Conservation (phyloP, 345 rosid genomes). For the Eucalyptus regnans region DNA sequence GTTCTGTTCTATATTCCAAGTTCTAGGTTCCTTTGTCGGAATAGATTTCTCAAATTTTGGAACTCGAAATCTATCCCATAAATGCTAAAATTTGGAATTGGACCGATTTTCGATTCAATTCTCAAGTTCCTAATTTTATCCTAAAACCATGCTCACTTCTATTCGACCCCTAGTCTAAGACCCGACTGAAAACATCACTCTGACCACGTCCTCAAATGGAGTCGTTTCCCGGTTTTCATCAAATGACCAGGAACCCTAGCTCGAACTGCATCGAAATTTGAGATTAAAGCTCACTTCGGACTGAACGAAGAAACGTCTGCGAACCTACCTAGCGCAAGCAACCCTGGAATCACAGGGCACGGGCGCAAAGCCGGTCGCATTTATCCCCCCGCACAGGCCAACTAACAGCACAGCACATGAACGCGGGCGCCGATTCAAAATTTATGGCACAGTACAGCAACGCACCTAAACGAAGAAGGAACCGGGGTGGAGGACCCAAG, state of each 20-base stretch:
- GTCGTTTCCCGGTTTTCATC: neutral
- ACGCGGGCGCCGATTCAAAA: neutral
- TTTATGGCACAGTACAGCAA: neutral
- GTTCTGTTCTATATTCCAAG: too few species aligned
- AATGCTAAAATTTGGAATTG: too few species aligned
- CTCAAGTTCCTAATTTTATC: too few species aligned
- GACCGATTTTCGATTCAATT: too few species aligned
- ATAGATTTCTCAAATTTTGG: too few species aligned
- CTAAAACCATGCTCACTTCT: too few species aligned
- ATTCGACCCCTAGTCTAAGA: neutral
- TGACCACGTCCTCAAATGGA: neutral
- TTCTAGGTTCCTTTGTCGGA: fast-evolving
- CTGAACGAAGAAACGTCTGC: neutral
- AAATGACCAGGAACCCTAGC: neutral
- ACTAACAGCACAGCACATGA: neutral
- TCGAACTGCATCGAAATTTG: neutral
- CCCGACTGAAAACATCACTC: fast-evolving
- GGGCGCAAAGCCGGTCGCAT: neutral
- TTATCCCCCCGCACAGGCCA: neutral
- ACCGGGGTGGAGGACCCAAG: constrained; percentile 6
- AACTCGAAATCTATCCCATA: too few species aligned
- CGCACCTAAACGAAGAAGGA: neutral
- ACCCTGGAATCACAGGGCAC: neutral
- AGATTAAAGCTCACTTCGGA: neutral
- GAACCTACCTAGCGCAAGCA: neutral